Base-by-base conservation (phyloP, 805 yeast genomes). In the Zygoascus flipseniorum region DNA sequence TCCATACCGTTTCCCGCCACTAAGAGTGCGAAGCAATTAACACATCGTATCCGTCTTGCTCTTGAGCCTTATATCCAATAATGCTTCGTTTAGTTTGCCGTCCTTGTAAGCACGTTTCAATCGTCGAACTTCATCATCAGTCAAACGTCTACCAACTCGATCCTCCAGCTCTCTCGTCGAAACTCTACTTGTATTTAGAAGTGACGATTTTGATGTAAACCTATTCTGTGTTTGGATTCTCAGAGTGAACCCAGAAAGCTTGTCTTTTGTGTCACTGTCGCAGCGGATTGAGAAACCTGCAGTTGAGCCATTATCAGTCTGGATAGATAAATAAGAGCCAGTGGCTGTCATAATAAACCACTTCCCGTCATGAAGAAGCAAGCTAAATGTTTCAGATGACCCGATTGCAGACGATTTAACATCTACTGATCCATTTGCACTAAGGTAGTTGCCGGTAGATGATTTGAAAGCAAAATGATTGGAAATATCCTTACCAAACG, bases 31-130 rank as follows among this genome's bases (percentile, higher is more conserved):
- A 35, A n/a, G 14, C 18, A 18, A 31, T 54, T 48, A 62, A 41
- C 64, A 61, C 43, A 52, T 52, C 2, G 61, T 56, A 52, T 72
- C 76, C 6, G 65, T 56, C 48, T 65, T 67, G 9, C 57, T 28
- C 52, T 58, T 60, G 35, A 61, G 63, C 20, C 67, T 60, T 28
- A 69, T 60, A 18, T 69, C 63, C 18, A 72, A 56, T 18, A 72
- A 48, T 23, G 72, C 73, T 55, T 72, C 76, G 52, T 72, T 70
- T 18, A 72, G 48, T 16, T 61, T 62, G 1, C 76, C 76, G 1
- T 59, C 63, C 52, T 58, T 62, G 48, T 51, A 58, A 5, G 62
- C 69, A 48, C 13, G 55, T 52, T 58, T 64, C 48, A 60, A 61
- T 37, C 1, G 51, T 54, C 43, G 47, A 8, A 57, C 57, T 53